Conservation (phyloP, 2,329 filamentous ascomycete species). For the Fusarium setosum region DNA sequence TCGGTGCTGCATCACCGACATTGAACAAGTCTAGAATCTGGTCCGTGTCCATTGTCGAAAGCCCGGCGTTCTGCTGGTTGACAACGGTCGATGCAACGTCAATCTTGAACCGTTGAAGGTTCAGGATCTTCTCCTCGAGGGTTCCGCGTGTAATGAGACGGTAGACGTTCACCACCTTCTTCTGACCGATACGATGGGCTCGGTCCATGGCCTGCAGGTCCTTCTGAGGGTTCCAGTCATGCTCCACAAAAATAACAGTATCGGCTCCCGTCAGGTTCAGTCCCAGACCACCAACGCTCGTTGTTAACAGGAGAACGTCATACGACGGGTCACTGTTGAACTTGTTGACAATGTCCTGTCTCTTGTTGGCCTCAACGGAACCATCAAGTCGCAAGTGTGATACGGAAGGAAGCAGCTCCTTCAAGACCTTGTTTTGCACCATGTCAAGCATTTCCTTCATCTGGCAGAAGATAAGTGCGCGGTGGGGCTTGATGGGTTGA, state of each 20-base stretch:
- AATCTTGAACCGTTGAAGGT: slow-evolving; percentile 98
- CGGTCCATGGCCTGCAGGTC: slow-evolving; percentile 99
- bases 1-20: slow-evolving; percentile 81
- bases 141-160: slow-evolving; percentile 95
- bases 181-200: slow-evolving; percentile 97
- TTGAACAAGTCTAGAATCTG: slow-evolving; percentile 98
- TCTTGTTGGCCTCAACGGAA: slow-evolving; percentile 89
- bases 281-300: slow-evolving; percentile 92
- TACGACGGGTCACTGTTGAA: slow-evolving; percentile 99
- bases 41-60: slow-evolving; percentile 97
- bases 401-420: slow-evolving; percentile 89
- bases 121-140: slow-evolving; percentile 97
- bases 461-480: slow-evolving; percentile 96
- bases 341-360: slow-evolving; percentile 98
- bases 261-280: slow-evolving; percentile 97
- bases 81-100: slow-evolving; percentile 98
- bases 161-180: slow-evolving; percentile 99
- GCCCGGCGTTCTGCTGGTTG: slow-evolving; percentile 96
- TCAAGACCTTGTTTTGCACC: slow-evolving; percentile 93
- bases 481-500: slow-evolving; percentile 93
- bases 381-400: slow-evolving; percentile 96
- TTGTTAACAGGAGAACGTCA: slow-evolving; percentile 92
- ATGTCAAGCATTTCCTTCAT: slow-evolving; percentile 99
- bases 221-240: slow-evolving; percentile 99
- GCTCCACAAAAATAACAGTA: slow-evolving; percentile 99